Base-by-base conservation (phyloP, 352 stramenopile genomes). In the Globisporangium middletonii region DNA sequence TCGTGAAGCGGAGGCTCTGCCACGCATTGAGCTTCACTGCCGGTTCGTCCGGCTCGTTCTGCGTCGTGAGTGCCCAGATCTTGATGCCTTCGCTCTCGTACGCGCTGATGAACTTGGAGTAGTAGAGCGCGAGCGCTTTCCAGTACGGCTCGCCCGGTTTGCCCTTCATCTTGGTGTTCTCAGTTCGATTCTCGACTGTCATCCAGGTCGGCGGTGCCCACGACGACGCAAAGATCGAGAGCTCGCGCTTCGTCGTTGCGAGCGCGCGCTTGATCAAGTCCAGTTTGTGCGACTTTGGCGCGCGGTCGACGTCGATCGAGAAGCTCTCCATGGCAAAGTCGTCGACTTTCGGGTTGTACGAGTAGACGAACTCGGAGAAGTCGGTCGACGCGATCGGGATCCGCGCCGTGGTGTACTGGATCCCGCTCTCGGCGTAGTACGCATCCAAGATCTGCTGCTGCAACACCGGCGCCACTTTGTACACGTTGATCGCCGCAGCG, bases 141-240 rank as follows among this genome's bases (percentile, higher is more conserved):
- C 88, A 87, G 53, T 94, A 89, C 26, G 61, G 54, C 18, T 87
- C 83, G 30, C 81, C 75, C 0, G 78, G 71, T 37, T 83, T 59
- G 2, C 83, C 83, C 12, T 80, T 77, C 8, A 92, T 44, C 16
- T 71, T 61, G 9, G 73, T 83, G 50, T 88, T 85, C 44, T 75
- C 60, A 4, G 75, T 84, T 18, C 51, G 64, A 55, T 88, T 87
- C 50, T 78, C 55, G 0, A 67, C 73, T 46, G 93, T 97, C 83
- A 97, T 95, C 86, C 86, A 97, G 8, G 69, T 64, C 2, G 89
- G 89, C 43, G 86, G 83, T 13, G 81, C 85, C 88, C 89, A 97
- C 28, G 86, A 88, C 8, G 79, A 94, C n/a, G 77, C 82, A 46
- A 96, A 92, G 0, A 97, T 64, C 47, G 77, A 66, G 4, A 96